Evolutionary conservation across 805 yeast species (phyloP), one percentile per base, ranked within the genome.

Genomic region (Komagataella phaffii): DNA sequence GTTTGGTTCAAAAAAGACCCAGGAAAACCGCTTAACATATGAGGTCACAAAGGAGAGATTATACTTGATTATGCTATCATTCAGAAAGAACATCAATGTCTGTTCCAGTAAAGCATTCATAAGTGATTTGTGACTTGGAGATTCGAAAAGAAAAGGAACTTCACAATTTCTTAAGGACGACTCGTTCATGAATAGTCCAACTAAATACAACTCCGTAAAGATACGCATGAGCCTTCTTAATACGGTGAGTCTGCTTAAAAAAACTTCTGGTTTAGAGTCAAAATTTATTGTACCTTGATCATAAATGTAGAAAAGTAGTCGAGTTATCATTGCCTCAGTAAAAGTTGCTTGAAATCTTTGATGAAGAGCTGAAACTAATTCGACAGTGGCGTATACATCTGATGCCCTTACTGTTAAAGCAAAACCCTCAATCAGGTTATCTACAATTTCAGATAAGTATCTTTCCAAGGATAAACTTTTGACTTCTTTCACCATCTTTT

Each of bases 301-400:
- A 30, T 68, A 61, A 21, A 79, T 62, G n/a, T 68, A 68, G 19
- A 66, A 62, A 3, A 73, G 64, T 52, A 77, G 70, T 56, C 70
- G 64, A 5, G 69, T 63, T 53, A 76, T 64, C 40, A 81, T 59
- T 8, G 55, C 60, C 1, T 79, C 76, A 0, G 90, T 76, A 62
- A 86, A 84, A 2, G 64, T 56, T 0, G 55, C 50, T 2, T 69
- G 59, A 60, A 89, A 88, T 52, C 96, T 70, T 64, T 85, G 96
- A 65, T 88, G 96, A 17, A 89, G 65, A 0, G 81, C 82, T 45
- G 88, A 77, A 0, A 83, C 72, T 1, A 88, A 74, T 57, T 83
- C 89, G 24, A 82, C 73, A 2, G 83, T 80, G 0, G 91, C 81
- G 14, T 58, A 54, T 1, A 85, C 62, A 60, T 88, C 95, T 7